Percentiles rank a stretch among this genome's conserved stretches.
Evolutionary conservation across 2,329 filamentous ascomycete species (phyloP).

Genomic region (Penicillium sp.): DNA sequence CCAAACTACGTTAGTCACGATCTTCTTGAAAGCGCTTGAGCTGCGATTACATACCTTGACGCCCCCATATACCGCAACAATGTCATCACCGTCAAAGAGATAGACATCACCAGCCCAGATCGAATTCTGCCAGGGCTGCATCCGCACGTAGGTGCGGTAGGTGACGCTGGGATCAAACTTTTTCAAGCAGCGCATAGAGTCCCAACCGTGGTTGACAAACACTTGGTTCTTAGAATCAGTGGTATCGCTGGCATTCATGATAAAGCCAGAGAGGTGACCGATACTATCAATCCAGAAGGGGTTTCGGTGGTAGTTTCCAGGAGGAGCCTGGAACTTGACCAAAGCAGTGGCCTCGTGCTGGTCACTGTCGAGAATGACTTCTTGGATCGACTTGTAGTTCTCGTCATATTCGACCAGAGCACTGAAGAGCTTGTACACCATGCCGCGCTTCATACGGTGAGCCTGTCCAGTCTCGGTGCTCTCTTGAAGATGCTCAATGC

Average conservation of each 20-base stretch:
- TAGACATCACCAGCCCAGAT: conserved; percentile 60
- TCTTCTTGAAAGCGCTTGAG: not conserved
- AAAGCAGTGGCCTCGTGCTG: conserved; percentile 55
- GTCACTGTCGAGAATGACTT: conserved; percentile 57
- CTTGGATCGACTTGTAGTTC: conserved; percentile 58
- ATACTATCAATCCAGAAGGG: conserved; percentile 61
- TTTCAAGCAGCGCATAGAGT: conserved; percentile 57
- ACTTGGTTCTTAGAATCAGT: conserved; percentile 59
- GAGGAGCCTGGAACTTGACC: conserved; percentile 55
- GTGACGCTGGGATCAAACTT: conserved; percentile 51
- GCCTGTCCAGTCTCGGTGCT: conserved; percentile 64
- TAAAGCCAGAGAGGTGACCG: conserved; percentile 58
- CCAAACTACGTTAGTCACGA: conserved; percentile 9
- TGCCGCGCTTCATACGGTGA: conserved; percentile 69
- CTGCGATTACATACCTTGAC: conserved; percentile 41
- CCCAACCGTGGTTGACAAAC: conserved; percentile 63
- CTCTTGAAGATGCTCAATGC: conserved; percentile 57
- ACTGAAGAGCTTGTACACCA: conserved; percentile 73
- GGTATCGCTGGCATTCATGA: conserved; percentile 59
- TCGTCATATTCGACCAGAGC: conserved; percentile 57
- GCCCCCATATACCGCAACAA: conserved; percentile 51
- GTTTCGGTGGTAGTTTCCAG: conserved; percentile 57
- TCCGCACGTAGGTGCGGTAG: conserved; percentile 61
- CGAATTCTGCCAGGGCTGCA: conserved; percentile 53
- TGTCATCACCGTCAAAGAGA: conserved; percentile 58